These are phyloP conservation scores for Thraustotheca clavata DNA, from an alignment of 352 stramenopile species.

Conservation along the genomic window DNA sequence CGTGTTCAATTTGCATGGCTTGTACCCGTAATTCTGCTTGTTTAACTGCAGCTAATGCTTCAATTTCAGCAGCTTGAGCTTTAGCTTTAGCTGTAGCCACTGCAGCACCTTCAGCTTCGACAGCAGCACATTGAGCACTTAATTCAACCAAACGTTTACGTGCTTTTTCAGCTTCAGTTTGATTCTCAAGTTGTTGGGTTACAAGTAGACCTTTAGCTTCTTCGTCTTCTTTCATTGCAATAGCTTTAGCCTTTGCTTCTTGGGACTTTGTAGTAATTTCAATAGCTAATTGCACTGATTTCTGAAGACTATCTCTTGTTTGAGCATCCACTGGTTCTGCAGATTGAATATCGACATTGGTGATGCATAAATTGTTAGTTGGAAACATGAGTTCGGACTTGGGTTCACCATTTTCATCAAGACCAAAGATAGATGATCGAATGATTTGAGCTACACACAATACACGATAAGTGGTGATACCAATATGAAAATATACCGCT, in stretches of 20 bases:
- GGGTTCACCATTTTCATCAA: slow-evolving; percentile 44
- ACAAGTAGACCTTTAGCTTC: slow-evolving; percentile 62
- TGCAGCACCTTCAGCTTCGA: slow-evolving; percentile 54
- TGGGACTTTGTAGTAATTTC: slow-evolving; percentile 82
- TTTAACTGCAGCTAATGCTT: slow-evolving; percentile 53
- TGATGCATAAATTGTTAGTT: slow-evolving; percentile 70
- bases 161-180: slow-evolving; percentile 55
- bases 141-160: slow-evolving; percentile 71
- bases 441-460: slow-evolving; percentile 52
- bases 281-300: slow-evolving; percentile 75
- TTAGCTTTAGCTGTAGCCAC: slow-evolving; percentile 50
- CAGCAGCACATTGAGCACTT: slow-evolving; percentile 54
- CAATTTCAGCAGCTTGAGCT: slow-evolving; percentile 63
- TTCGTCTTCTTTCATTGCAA: slow-evolving; percentile 75
- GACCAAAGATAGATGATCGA: slow-evolving; percentile 63
- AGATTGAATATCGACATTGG: slow-evolving; percentile 75
- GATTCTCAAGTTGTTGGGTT: slow-evolving; percentile 72
- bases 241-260: slow-evolving; percentile 63
- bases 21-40: slow-evolving; percentile 58
- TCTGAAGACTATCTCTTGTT: slow-evolving; percentile 68
- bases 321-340: slow-evolving; percentile 63
- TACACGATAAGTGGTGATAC: neutral
- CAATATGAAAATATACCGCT: slow-evolving; percentile 28
- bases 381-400: slow-evolving; percentile 50
- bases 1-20: slow-evolving; percentile 61